Conservation (phyloP, 148 eudicot genomes). For the Hydrangea macrophylla region DNA sequence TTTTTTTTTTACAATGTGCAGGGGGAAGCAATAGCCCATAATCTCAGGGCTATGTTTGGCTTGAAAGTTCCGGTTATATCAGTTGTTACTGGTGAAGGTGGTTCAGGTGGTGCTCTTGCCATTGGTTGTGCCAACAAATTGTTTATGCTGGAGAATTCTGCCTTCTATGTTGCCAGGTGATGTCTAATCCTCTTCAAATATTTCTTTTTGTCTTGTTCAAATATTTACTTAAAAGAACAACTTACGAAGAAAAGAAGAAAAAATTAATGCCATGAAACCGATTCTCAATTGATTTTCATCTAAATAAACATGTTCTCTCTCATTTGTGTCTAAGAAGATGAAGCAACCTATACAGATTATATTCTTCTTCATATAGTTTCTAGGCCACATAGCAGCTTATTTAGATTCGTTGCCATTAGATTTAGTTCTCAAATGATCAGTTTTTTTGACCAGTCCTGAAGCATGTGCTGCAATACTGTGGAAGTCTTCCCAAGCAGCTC, state of each 20-base stretch:
- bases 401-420: background rate
- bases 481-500: conserved; percentile 33
- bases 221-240: background rate
- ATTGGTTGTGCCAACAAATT: conserved; percentile 41
- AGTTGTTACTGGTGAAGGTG: conserved; percentile 44
- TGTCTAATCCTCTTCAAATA: background rate
- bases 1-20: conserved; percentile 7
- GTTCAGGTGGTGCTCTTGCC: conserved; percentile 47
- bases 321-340: background rate
- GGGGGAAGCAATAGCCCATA: conserved; percentile 45
- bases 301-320: background rate
- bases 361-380: background rate
- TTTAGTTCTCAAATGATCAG: background rate
- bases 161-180: conserved; percentile 43
- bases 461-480: conserved; percentile 46
- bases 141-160: conserved; percentile 42
- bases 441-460: conserved; percentile 32
- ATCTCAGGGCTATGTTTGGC: conserved; percentile 41
- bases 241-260: background rate
- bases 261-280: background rate
- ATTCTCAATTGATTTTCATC: background rate
- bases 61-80: conserved; percentile 36
- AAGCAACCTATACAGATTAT: background rate
- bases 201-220: background rate
- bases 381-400: background rate